These are phyloP conservation scores for Diaporthe sp. DNA, from an alignment of 2,329 filamentous ascomycete genomes.

Conservation along the genomic window DNA sequence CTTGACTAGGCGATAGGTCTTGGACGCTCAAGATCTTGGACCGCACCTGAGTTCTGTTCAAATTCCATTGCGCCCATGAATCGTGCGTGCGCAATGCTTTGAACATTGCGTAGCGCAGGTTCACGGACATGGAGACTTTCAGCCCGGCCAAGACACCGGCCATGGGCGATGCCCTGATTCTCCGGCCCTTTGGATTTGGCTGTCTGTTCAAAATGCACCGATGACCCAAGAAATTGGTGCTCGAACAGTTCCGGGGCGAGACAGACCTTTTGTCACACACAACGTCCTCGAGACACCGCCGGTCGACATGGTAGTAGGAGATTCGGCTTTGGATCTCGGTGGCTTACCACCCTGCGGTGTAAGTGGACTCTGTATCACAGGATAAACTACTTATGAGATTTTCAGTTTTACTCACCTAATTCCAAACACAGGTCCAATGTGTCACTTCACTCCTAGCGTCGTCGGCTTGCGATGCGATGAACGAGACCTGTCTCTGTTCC, in stretches of 20 bases:
- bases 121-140: slow-evolving; percentile 10
- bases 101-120: neutral
- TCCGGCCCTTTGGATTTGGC: no score
- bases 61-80: neutral
- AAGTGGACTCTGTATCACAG: neutral
- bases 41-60: neutral
- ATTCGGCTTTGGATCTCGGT: neutral
- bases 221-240: neutral
- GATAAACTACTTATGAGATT: neutral
- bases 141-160: slow-evolving; percentile 4
- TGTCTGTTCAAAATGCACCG: neutral
- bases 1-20: neutral
- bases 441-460: neutral
- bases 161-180: neutral
- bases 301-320: neutral
- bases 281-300: neutral
- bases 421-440: neutral
- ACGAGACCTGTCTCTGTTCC: slow-evolving; percentile 28
- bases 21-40: no score
- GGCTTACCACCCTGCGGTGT: slow-evolving; percentile 19
- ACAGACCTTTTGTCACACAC: neutral
- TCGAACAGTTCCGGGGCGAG: neutral
- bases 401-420: neutral
- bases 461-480: neutral
- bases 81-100: neutral